phyloP scores from a whole-genome alignment of 202 grass and related monocot species.

The Setaria viridis region DNA sequence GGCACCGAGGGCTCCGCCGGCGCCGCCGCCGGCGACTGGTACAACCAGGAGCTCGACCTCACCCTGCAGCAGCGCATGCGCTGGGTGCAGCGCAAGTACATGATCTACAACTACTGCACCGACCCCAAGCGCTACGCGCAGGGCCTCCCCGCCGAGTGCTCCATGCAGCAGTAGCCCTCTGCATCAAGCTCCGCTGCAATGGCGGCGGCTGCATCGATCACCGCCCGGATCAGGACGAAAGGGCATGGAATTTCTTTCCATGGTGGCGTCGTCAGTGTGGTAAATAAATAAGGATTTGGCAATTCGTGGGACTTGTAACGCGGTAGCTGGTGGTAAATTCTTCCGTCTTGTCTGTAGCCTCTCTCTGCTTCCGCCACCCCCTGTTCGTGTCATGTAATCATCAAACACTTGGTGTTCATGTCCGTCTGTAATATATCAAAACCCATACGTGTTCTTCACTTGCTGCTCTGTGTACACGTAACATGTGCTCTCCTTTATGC shows the following conservation, averaged over 20 bases:
- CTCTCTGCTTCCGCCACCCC: not conserved
- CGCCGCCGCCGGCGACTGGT: conserved; percentile 57
- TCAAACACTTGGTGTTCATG: conserved; percentile 5
- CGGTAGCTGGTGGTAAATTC: conserved; percentile 42
- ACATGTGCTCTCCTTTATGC: not conserved
- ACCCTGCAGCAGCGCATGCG: conserved; percentile 66
- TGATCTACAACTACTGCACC: conserved; percentile 94
- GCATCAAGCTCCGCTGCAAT: not conserved
- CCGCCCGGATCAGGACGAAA: not conserved
- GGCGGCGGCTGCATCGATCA: not conserved
- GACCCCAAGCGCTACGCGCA: conserved; percentile 68
- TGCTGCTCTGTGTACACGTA: not conserved
- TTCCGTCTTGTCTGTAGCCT: not conserved
- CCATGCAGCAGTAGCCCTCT: conserved; percentile 16
- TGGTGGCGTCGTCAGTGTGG: not conserved
- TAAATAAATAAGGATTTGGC: conserved; percentile 40
- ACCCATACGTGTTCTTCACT: not conserved
- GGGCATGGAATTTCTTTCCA: not conserved
- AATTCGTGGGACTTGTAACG: conserved; percentile 4
- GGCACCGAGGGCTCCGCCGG: conserved; percentile 31
- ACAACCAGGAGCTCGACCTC: conserved; percentile 81
- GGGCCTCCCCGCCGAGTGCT: conserved; percentile 77
- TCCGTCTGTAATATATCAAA: conserved; percentile 49
- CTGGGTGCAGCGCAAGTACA: conserved; percentile 80
- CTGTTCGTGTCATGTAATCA: not conserved